Conservation (phyloP, 805 yeast genomes). For the Zygotorulaspora danielsina region DNA sequence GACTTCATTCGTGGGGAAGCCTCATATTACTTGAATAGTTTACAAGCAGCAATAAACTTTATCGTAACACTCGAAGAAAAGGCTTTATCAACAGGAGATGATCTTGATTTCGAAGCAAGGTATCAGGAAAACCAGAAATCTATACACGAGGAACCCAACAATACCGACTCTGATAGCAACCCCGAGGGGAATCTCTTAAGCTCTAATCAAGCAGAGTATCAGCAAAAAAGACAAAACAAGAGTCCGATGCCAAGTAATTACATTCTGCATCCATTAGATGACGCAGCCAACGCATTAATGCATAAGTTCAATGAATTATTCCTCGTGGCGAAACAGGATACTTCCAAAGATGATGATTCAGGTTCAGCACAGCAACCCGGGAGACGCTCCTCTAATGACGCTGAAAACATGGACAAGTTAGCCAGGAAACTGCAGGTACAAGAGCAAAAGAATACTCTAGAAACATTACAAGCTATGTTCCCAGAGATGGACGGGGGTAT, state of each 20-base stretch:
- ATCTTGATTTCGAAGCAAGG: conserved; percentile 53
- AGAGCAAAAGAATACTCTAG: conserved; percentile 45
- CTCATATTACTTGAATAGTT: conserved; percentile 84
- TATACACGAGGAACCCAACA: conserved; percentile 31
- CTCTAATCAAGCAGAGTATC: neutral
- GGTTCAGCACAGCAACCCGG: neutral
- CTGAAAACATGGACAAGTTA: conserved; percentile 23
- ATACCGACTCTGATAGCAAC: conserved; percentile 15
- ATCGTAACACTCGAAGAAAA: conserved; percentile 56
- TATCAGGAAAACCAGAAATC: conserved; percentile 43
- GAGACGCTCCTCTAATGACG: conserved; percentile 19
- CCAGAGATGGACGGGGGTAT: conserved; percentile 67
- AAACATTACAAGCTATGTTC: conserved; percentile 61
- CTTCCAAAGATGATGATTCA: neutral
- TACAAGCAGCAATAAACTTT: conserved; percentile 83
- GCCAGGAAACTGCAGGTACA: conserved; percentile 39
- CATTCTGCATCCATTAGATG: conserved; percentile 27
- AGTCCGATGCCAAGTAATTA: conserved; percentile 20
- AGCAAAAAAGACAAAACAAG: neutral
- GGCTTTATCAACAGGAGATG: conserved; percentile 56
- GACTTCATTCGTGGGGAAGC: conserved; percentile 82
- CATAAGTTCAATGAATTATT: conserved; percentile 26
- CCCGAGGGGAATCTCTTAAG: no score
- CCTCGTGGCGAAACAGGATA: conserved; percentile 8
- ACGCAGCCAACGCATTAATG: conserved; percentile 22